Evolutionary conservation across 441 rosid species (phyloP), one percentile per base, ranked within the genome.

Genomic region (Lagerstroemia fauriei): DNA sequence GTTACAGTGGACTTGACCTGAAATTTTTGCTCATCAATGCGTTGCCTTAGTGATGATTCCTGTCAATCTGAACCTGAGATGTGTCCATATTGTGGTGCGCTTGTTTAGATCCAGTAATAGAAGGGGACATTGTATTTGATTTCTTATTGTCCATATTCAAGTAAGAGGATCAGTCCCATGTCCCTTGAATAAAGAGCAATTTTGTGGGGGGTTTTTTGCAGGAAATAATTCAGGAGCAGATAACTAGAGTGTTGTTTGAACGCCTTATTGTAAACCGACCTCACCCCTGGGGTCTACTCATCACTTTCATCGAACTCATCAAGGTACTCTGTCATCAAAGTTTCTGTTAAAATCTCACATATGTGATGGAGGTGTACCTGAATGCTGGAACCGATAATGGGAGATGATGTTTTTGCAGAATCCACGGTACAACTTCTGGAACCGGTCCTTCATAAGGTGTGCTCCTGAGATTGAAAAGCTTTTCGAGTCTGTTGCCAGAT

Each of bases 381-480:
- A 74, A n/a, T 46, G 47, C 31, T 46, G 16, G 63, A n/a, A 66
- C 25, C 24, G 7, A 34, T 59, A 10, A n/a, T 20, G 22, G 69
- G 17, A 25, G 29, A 25, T 25, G 25, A 24, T 2, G 18, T 48
- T 29, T 25, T 25, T 83, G 83, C 93, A 97, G 98, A 97, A 97
- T 85, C 99, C 98, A 18, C 89, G 98, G 84, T 97, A 97, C 88
- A 92, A 91, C 82, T 97, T 97, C 87, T 97, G 99, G 99, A 93
- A 90, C 80, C 91, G 93, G 76, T 91, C 92, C 38, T 97, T 95
- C 89, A 97, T 91, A 75, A 90, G 98, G 85, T 97, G 99, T 79
- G 99, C 98, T 0, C 99, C 99, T 3, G 99, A 97, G 95, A 97
- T 97, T 38, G 99, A 97, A 87, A 97, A 93, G 84, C 98, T 97